A percentile compares a stretch with the other conserved stretches of the same genome.
Conservation (phyloP, 139 green algal species). For the Coccomyxa sp. region DNA sequence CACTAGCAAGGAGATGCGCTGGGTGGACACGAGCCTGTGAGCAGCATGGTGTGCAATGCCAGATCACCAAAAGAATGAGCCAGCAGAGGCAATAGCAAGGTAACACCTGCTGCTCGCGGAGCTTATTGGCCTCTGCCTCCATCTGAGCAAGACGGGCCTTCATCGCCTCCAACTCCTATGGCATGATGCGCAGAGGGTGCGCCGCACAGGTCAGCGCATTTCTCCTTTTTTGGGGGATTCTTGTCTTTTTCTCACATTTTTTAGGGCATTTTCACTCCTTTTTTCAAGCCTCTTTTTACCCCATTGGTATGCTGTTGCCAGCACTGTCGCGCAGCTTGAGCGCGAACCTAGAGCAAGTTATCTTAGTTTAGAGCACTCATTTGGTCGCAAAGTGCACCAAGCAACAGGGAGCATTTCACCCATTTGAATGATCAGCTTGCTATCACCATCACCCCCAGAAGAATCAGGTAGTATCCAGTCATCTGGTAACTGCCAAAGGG, state of each 20-base stretch:
- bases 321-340: not conserved
- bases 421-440: no score
- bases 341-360: not conserved
- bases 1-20: not conserved
- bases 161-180: slow-evolving; percentile 84
- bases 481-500: not conserved
- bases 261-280: not conserved
- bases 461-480: no score
- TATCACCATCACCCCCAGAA: no score
- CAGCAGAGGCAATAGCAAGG: not conserved
- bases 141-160: slow-evolving; percentile 85
- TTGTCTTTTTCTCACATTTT: not conserved
- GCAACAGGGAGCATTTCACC: no score
- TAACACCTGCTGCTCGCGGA: slow-evolving; percentile 70
- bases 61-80: not conserved
- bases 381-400: no score
- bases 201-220: not conserved
- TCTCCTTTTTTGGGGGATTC: not conserved
- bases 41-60: not conserved
- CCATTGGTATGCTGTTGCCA: not conserved
- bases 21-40: not conserved
- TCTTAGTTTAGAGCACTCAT: not conserved
- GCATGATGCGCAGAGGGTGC: not conserved
- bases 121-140: slow-evolving; percentile 83
- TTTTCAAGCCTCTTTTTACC: not conserved